phyloP scores from a whole-genome alignment of 2,329 filamentous ascomycete species.

The Monilinia laxa region DNA sequence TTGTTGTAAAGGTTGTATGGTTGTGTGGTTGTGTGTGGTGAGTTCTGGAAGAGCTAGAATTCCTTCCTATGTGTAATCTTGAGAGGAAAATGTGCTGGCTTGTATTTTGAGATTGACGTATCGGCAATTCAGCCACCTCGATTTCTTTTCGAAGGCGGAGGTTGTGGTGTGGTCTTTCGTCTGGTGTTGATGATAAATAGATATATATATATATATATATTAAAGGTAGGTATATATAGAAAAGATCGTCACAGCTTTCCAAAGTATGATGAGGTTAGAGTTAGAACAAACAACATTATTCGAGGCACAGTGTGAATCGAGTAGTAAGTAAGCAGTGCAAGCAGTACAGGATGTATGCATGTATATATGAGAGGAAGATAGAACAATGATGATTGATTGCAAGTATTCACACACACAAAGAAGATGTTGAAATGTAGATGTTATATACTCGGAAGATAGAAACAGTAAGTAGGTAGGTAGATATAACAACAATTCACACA shows the following conservation, averaged over 20 bases:
- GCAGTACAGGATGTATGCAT: no score
- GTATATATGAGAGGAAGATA: no score
- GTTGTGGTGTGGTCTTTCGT: not conserved
- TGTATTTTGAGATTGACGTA: conserved; percentile 3
- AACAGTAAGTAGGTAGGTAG: no score
- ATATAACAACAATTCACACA: not conserved
- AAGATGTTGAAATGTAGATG: no score
- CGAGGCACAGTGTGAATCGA: not conserved
- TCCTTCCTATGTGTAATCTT: conserved; percentile 5
- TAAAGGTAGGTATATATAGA: not conserved
- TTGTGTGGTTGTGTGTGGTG: not conserved
- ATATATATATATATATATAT: not conserved
- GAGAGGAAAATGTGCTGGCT: conserved; percentile 3
- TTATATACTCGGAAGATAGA: no score
- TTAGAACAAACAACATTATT: conserved; percentile 12
- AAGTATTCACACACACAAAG: no score
- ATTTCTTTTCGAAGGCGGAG: not conserved
- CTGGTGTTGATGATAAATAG: not conserved
- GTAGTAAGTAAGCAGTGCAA: no score
- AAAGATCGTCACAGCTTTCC: conserved; percentile 15
- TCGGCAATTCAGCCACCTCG: conserved; percentile 18
- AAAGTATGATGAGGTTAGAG: conserved; percentile 2
- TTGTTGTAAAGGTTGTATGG: no score
- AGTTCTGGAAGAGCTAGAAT: not conserved
- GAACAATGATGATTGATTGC: no score